Conservation (phyloP, 495 filamentous ascomycete species). For the Aspergillus baeticus region DNA sequence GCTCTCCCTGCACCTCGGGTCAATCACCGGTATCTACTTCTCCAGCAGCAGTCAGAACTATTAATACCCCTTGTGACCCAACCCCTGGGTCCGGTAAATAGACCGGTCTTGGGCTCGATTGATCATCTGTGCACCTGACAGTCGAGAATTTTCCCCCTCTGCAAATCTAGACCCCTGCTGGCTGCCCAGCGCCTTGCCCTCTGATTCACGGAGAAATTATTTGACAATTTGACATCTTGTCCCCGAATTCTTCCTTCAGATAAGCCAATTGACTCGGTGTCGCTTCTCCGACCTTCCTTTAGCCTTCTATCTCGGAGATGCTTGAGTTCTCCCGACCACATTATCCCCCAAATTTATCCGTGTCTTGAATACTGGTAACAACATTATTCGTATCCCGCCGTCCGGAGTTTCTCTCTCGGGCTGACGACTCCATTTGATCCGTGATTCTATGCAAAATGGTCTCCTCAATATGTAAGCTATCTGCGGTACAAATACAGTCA, state of each 20-base stretch:
- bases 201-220: conserved; percentile 37
- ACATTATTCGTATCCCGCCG: too few relatives aligned
- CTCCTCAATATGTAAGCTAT: background rate
- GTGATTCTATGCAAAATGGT: background rate
- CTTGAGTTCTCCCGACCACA: too few relatives aligned
- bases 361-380: too few relatives aligned
- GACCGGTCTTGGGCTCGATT: conserved; percentile 2
- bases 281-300: background rate
- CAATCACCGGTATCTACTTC: background rate
- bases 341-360: too few relatives aligned
- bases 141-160: conserved; percentile 33
- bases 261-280: background rate
- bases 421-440: too few relatives aligned
- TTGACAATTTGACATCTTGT: conserved; percentile 11
- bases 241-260: conserved; percentile 8
- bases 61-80: background rate
- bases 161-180: background rate
- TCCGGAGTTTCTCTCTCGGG: too few relatives aligned
- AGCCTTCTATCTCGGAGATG: too few relatives aligned
- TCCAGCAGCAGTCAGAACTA: background rate
- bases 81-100: background rate
- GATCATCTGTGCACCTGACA: conserved; percentile 46
- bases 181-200: background rate
- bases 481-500: background rate
- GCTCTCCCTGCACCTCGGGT: background rate